Conservation (phyloP, 225 moss, liverwort and hornwort species). For the Rhytidiadelphus loreus region DNA sequence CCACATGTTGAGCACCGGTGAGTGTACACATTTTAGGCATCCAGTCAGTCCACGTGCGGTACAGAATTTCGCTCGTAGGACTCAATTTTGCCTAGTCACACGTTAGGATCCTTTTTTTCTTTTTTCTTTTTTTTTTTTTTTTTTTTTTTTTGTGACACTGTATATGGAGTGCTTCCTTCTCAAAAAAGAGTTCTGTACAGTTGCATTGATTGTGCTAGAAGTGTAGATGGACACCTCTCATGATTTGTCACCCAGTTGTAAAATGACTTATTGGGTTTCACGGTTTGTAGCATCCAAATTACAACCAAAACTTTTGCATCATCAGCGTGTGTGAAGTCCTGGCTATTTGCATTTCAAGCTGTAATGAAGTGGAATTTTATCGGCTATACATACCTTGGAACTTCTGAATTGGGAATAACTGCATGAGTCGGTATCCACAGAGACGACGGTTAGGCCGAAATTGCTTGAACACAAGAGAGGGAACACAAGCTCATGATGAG, state of each 20-base stretch:
- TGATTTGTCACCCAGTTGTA: not conserved
- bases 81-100: not conserved
- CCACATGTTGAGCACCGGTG: not conserved
- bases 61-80: not conserved
- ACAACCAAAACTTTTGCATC: not conserved
- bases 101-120: not conserved
- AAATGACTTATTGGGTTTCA: not conserved
- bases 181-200: not conserved
- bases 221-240: not conserved
- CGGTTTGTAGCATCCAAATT: not conserved
- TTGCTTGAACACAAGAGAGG: no score
- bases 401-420: not conserved
- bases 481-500: not conserved
- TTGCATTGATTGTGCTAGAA: not conserved
- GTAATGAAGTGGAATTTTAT: not conserved
- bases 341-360: not conserved
- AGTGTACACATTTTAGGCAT: conserved; percentile 18
- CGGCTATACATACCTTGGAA: not conserved
- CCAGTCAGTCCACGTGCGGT: not conserved
- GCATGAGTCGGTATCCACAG: not conserved
- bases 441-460: not conserved
- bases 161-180: not conserved
- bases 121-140: no score
- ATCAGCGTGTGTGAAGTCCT: not conserved
- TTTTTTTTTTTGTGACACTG: not conserved